Conservation (phyloP, 2,329 filamentous ascomycete species). For the Intubia oerlemansii region DNA sequence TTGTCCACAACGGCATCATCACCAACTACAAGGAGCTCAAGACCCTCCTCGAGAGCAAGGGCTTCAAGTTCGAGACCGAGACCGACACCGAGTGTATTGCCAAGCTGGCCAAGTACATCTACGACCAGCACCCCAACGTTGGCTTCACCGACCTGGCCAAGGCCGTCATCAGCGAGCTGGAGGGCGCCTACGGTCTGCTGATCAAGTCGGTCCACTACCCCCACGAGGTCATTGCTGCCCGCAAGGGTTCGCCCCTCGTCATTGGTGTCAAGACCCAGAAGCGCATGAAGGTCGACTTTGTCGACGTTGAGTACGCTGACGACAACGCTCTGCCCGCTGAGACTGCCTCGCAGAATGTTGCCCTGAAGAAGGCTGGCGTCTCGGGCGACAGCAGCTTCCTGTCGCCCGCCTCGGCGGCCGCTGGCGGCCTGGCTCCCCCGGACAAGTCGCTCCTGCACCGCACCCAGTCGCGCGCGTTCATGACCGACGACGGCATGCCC, state of each 20-base stretch:
- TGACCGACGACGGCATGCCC: slow-evolving; percentile 93
- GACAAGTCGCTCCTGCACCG: slow-evolving; percentile 98
- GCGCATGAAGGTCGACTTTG: slow-evolving; percentile 99
- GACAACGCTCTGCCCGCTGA: slow-evolving; percentile 75
- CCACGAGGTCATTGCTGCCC: slow-evolving; percentile 90
- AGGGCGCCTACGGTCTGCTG: slow-evolving; percentile 91
- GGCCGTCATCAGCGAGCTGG: slow-evolving; percentile 93
- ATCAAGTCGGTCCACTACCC: slow-evolving; percentile 98
- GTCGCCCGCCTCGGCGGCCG: slow-evolving; percentile 22
- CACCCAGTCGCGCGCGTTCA: slow-evolving; percentile 94
- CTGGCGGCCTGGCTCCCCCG: slow-evolving; percentile 52
- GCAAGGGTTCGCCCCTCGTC: slow-evolving; percentile 94
- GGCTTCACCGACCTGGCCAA: slow-evolving; percentile 94
- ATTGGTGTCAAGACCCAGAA: slow-evolving; percentile 91
- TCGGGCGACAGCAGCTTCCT: slow-evolving; percentile 49
- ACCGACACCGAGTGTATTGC: slow-evolving; percentile 99
- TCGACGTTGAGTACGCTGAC: slow-evolving; percentile 93
- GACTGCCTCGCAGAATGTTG: slow-evolving; percentile 86
- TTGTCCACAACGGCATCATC: slow-evolving; percentile 99
- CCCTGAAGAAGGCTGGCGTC: slow-evolving; percentile 77
- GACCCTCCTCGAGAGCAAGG: slow-evolving; percentile 79
- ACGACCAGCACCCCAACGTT: slow-evolving; percentile 76
- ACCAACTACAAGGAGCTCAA: slow-evolving; percentile 99
- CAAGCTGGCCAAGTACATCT: slow-evolving; percentile 95
- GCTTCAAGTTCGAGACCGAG: slow-evolving; percentile 97